Base-by-base conservation (phyloP, 1,139 yeast species). In the Yamadazyma dendronema region DNA sequence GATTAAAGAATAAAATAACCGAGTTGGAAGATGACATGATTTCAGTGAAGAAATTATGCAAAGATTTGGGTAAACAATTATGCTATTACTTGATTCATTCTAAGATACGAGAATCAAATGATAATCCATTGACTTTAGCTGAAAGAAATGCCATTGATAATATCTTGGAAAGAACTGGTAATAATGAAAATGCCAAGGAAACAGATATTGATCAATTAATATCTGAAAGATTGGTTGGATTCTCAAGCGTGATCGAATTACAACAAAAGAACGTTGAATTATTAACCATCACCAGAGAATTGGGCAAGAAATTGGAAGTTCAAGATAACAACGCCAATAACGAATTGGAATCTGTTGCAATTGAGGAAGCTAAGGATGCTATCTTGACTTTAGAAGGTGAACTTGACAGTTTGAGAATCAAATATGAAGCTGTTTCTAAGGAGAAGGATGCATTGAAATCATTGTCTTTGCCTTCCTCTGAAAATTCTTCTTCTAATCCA, bases 41-140 rank as follows among this genome's bases (percentile, higher is more conserved):
- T 2, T 61, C 72, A 3, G 57, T 80, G 53, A 70, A 71, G 39
- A 77, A 74, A 45, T 79, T 84, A 47, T 76, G 83, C 36, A 64
- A 72, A 26, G 97, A 90, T 51, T 65, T 89, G 28, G 86, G 94
- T 7, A 77, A 83, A 30, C 97, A 92, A 56, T 74, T 92, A 13
- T 87, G 87, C 48, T 75, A 74, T 39, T 69, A 88, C 34, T 67
- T 90, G 35, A 75, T 84, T 10, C 90, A 87, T 52, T 69, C 82
- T 5, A 76, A 83, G 38, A 67, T 79, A 10, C 70, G 80, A 33
- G 76, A 73, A 17, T 62, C 62, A 21, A 61, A 72, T 27, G 73
- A 68, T 26, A 75, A 75, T 26, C 85, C 89, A 4, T 63, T 86
- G 25, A 65, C 80, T 8, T 61, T 73, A 1, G 68, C 71, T 21